Evolutionary conservation across 768 basidiomycete genomes (phyloP).

Genomic region (Butyriboletus loyo): DNA sequence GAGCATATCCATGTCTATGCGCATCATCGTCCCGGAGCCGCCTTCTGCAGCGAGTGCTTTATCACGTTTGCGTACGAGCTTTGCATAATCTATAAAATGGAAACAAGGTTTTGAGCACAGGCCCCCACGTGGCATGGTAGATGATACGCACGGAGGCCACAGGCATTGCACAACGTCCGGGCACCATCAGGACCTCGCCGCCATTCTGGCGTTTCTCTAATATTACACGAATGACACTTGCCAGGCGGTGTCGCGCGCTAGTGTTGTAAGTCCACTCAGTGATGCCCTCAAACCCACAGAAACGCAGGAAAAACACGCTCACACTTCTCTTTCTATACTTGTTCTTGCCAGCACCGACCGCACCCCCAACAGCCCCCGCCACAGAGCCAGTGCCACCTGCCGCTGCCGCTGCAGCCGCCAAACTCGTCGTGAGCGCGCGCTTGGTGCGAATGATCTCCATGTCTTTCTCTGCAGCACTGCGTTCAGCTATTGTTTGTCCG

Average conservation of each 20-base stretch:
- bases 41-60: slow-evolving; percentile 58
- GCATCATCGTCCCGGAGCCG: slow-evolving; percentile 39
- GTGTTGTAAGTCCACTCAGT: slow-evolving; percentile 28
- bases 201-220: slow-evolving; percentile 88
- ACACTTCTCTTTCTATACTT: slow-evolving; percentile 87
- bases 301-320: slow-evolving; percentile 34
- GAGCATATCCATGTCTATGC: slow-evolving; percentile 73
- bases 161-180: slow-evolving; percentile 80
- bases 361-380: slow-evolving; percentile 26
- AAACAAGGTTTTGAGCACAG: no score
- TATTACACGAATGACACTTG: slow-evolving; percentile 86
- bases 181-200: slow-evolving; percentile 81
- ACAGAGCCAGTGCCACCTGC: slow-evolving; percentile 34
- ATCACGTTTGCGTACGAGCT: slow-evolving; percentile 75
- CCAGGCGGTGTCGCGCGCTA: slow-evolving; percentile 84
- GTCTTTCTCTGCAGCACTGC: slow-evolving; percentile 73
- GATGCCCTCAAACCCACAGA: slow-evolving; percentile 1
- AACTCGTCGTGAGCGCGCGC: slow-evolving; percentile 65
- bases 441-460: slow-evolving; percentile 85
- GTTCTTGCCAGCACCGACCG: slow-evolving; percentile 46
- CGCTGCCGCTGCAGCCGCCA: slow-evolving; percentile 46
- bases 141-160: slow-evolving; percentile 62
- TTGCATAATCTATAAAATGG: slow-evolving; percentile 64
- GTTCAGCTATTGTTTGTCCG: slow-evolving; percentile 37
- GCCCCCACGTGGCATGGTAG: background rate